Percentiles rank a stretch among this genome's conserved stretches.
Conservation (phyloP, 2,329 filamentous ascomycete species). For the Trichoderma polysporum region DNA sequence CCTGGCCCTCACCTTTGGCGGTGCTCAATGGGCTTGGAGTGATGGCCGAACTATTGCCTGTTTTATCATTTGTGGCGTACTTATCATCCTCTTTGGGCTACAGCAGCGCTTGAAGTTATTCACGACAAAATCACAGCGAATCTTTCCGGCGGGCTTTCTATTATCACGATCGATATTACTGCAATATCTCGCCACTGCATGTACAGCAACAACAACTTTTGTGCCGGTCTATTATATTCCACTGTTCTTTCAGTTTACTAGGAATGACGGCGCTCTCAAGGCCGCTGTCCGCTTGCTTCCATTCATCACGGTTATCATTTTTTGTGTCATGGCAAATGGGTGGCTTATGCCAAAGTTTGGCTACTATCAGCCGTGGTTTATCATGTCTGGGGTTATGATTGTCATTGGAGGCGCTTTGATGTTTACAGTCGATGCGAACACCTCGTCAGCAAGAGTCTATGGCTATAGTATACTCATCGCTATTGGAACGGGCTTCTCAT, state of each 20-base stretch:
- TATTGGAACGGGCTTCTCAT: neutral
- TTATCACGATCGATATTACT: neutral
- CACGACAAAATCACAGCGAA: neutral
- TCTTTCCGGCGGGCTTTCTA: neutral
- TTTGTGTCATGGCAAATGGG: neutral
- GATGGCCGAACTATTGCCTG: neutral
- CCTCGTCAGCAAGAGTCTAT: neutral
- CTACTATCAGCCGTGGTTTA: neutral
- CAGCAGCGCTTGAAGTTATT: neutral
- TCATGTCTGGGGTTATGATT: neutral
- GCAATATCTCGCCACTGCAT: constrained; percentile 18
- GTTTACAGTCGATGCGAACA: neutral
- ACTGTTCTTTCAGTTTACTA: constrained; percentile 49
- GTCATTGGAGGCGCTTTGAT: neutral
- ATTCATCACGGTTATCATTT: constrained; percentile 32
- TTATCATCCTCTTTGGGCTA: neutral
- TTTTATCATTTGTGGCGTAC: neutral
- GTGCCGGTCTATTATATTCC: constrained; percentile 48
- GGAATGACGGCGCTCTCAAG: constrained; percentile 40
- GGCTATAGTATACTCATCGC: neutral
- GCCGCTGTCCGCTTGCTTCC: constrained; percentile 43
- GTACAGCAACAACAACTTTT: neutral
- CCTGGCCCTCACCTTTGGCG: neutral
- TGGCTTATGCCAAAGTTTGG: neutral
- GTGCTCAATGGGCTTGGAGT: neutral